Evolutionary conservation across 768 basidiomycete genomes (phyloP).

Genomic region (Boletus subcaerulescens): DNA sequence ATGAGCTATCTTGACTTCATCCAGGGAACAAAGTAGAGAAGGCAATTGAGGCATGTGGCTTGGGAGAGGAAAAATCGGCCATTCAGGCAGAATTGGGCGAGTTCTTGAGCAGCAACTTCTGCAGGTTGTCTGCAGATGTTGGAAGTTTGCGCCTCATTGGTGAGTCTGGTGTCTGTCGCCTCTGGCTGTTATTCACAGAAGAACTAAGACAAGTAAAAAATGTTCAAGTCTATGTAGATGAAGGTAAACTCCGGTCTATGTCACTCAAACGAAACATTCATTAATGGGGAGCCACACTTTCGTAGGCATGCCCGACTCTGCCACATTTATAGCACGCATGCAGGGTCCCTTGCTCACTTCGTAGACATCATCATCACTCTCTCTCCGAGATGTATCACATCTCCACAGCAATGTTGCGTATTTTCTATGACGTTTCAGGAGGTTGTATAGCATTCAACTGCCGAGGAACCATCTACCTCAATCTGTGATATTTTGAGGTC

Average conservation of each 20-base stretch:
- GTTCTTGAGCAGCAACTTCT: neutral
- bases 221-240: conserved; percentile 57
- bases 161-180: neutral
- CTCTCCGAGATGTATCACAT: conserved; percentile 68
- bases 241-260: conserved; percentile 38
- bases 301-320: conserved; percentile 26
- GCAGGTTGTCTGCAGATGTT: neutral
- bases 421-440: conserved; percentile 79
- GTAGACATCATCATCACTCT: conserved; percentile 58
- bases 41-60: neutral
- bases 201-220: conserved; percentile 23
- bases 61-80: neutral
- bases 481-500: conserved; percentile 38
- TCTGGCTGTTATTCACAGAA: neutral
- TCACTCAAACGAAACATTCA: neutral
- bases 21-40: neutral
- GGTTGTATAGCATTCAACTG: conserved; percentile 89
- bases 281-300: neutral
- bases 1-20: neutral
- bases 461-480: conserved; percentile 78
- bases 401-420: conserved; percentile 62
- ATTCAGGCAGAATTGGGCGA: neutral
- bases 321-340: conserved; percentile 46
- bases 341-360: conserved; percentile 62
- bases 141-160: neutral